Base-by-base conservation (phyloP, 2,329 filamentous ascomycete species). In the Nemania sp. region DNA sequence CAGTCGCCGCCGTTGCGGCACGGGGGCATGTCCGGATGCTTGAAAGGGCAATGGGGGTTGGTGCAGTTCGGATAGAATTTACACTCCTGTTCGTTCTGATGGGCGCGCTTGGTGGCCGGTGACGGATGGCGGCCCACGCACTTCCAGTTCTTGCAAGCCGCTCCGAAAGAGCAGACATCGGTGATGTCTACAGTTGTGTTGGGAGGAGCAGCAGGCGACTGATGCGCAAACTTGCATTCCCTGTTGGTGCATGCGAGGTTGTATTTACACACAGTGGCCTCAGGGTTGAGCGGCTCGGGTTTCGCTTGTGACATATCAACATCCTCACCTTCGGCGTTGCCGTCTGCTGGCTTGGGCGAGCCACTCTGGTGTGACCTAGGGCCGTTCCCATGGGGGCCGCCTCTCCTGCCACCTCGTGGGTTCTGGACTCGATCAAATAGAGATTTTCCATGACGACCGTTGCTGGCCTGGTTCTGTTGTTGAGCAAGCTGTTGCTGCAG, bases 1-100 rank as follows among this genome's bases (percentile, higher is more conserved):
- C 95, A 99, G 73, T 94, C 91, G 49, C 89, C 90, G 29, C 95
- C 95, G 73, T 97, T 97, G 60, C 91, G 88, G 80, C 95, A 99
- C 21, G 91, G 82, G 6, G 92, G 91, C 85, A 92, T 91, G 29
- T 83, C 85, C 0, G 92, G 92, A 73, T 99, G 95, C 75, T 89
- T 89, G 81, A 97, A 99, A 1, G 90, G 86, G 73, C 95, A 99
- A 68, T 86, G 83, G 9, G 88, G 84, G 75, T 98, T 97, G 51
- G 91, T 89, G 81, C 92, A 97, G 78, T 96, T 91, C 60, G 93
- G 92, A 75, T 87, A 96, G 81, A 92, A 97, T 72, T 90, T 91
- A 85, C 93, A 97, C 71, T 96, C 89, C 74, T 90, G 87, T 74
- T 95, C 90, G 60, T 87, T 84, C 77, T 96, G 90, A 73, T 94